Conservation (phyloP, 768 basidiomycete species). For the Kwoniella sp. region DNA sequence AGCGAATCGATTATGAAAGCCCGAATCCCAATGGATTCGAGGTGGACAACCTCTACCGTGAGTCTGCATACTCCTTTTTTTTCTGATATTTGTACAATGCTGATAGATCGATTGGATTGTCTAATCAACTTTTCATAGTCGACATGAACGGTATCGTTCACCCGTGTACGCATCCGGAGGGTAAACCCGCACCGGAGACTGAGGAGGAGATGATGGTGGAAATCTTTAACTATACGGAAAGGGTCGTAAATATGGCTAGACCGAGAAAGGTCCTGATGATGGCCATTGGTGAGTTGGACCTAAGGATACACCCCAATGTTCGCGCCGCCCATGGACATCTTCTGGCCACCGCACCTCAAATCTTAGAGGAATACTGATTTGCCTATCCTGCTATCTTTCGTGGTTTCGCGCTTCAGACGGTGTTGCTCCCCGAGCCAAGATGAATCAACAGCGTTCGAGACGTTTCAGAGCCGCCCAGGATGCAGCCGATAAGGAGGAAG, state of each 20-base stretch:
- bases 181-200: constrained; percentile 92
- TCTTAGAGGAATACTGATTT: not conserved
- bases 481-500: constrained; percentile 89
- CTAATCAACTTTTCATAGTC: constrained; percentile 56
- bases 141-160: constrained; percentile 99
- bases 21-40: constrained; percentile 95
- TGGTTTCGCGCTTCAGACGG: constrained; percentile 67
- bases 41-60: constrained; percentile 86
- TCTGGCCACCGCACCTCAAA: too few relatives aligned
- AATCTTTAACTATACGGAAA: constrained; percentile 93
- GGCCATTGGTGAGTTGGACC: constrained; percentile 77
- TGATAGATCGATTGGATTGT: not conserved
- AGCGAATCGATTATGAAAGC: constrained; percentile 69
- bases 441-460: constrained; percentile 98
- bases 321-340: too few relatives aligned
- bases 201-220: constrained; percentile 99
- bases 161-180: constrained; percentile 98
- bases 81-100: not conserved
- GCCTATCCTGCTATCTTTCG: constrained; percentile 16
- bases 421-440: constrained; percentile 96
- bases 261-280: constrained; percentile 95
- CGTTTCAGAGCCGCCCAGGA: constrained; percentile 95
- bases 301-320: not conserved
- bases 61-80: constrained; percentile 13
- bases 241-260: constrained; percentile 94